Base-by-base conservation (phyloP, 2,329 filamentous ascomycete genomes). In the Xylariaceae sp. region DNA sequence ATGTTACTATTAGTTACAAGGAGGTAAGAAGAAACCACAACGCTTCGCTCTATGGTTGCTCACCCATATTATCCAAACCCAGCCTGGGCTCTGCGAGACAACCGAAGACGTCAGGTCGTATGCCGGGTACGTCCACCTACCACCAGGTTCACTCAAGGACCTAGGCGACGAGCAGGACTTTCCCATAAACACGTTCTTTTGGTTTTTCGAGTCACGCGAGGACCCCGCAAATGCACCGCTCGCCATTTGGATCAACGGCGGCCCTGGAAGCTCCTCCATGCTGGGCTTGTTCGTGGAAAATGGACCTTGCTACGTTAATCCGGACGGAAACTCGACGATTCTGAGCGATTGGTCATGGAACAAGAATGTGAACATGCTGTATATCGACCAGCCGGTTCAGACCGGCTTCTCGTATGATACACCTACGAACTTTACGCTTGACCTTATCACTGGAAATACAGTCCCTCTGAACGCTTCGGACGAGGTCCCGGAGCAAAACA, bases 321-420 rank as follows among this genome's bases (percentile, higher is more conserved):
- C 74, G 45, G 53, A 67, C 43, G 77, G 74, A 10, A 67, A 72
- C 40, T 67, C 73, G 22, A 72, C 75, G 34, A 66, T 69, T 27
- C 44, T 70, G 29, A 83, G 82, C 49, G 74, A 77, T 1, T 82
- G 74, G 70, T 72, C 75, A 22, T 82, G 77, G 77, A 77, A 82
- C 57, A 70, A 73, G 27, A 54, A 62, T 22, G 76, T 75, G 23
- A 82, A 82, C 54, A 67, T 82, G 59, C 57, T 74, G n/a, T 74
- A 68, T 48, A 64, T 74, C 43, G 70, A 75, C 59, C 71, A 74
- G 62, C 80, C 80, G 7, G 77, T 80, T 39, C 80, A 85, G 61
- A 74, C 83, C 8, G 76, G 77, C 32, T 78, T 82, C 49, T 82
- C 79, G 1, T 79, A 76, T 54, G 85, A 86, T 56, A 71, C 71